phyloP scores from a whole-genome alignment of 1,284 basidiomycete species.

The Ganoderma leucocontextum region DNA sequence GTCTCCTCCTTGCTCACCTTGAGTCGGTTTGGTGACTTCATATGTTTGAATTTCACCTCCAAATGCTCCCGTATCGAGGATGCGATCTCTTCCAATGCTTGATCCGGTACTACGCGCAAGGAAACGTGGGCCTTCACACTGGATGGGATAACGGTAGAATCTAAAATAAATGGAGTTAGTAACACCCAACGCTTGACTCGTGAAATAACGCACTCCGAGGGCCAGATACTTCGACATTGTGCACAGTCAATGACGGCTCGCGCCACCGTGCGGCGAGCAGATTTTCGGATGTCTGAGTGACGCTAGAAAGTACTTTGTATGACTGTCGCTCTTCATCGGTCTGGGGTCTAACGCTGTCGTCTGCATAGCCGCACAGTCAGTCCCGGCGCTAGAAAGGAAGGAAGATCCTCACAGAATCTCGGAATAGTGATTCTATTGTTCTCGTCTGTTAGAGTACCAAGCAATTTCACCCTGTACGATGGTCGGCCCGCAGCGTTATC shows the following conservation, averaged over 20 bases:
- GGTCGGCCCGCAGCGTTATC: neutral
- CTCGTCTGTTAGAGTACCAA: constrained; percentile 75
- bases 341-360: constrained; percentile 76
- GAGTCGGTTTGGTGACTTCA: constrained; percentile 79
- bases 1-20: constrained; percentile 51
- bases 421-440: constrained; percentile 75
- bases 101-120: constrained; percentile 94
- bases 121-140: constrained; percentile 85
- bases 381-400: constrained; percentile 11
- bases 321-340: constrained; percentile 72
- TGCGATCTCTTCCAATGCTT: constrained; percentile 79
- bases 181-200: neutral
- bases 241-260: constrained; percentile 78
- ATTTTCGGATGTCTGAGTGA: constrained; percentile 72
- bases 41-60: constrained; percentile 61
- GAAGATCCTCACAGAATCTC: constrained; percentile 75
- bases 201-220: constrained; percentile 62
- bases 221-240: constrained; percentile 76
- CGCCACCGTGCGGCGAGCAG: constrained; percentile 82
- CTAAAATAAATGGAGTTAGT: constrained; percentile 46
- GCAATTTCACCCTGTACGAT: constrained; percentile 73
- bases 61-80: constrained; percentile 70
- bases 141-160: constrained; percentile 88
- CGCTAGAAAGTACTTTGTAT: constrained; percentile 72
- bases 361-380: constrained; percentile 48